These are phyloP conservation scores for Globisporangium yorkense DNA, from an alignment of 352 stramenopile species.

Conservation along the genomic window DNA sequence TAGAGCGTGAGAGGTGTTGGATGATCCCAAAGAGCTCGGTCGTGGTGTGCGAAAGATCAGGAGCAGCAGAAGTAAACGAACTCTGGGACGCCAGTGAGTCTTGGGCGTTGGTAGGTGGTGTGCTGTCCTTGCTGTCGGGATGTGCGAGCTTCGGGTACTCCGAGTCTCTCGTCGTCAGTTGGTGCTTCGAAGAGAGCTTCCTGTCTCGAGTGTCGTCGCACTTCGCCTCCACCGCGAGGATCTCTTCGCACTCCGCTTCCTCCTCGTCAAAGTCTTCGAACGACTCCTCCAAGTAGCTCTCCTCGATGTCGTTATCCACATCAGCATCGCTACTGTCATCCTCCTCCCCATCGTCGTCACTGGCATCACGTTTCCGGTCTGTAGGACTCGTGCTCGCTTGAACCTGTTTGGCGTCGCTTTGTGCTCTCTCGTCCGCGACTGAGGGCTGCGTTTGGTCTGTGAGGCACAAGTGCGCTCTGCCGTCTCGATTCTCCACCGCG, in stretches of 20 bases:
- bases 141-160: background rate
- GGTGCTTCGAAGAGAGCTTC: background rate
- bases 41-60: slow-evolving; percentile 40
- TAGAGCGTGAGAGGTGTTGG: slow-evolving; percentile 58
- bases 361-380: slow-evolving; percentile 4
- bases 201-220: background rate
- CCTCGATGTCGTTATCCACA: slow-evolving; percentile 26
- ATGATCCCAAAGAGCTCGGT: slow-evolving; percentile 60
- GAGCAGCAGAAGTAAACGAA: background rate
- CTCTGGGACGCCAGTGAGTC: no score
- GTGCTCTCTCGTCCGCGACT: slow-evolving; percentile 4
- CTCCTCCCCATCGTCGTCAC: slow-evolving; percentile 12
- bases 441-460: slow-evolving; percentile 7
- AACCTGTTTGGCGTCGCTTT: slow-evolving; percentile 6
- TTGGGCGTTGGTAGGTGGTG: no score
- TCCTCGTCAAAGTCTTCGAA: slow-evolving; percentile 81
- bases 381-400: background rate
- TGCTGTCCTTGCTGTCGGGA: background rate
- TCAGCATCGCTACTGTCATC: background rate
- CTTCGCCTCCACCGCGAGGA: slow-evolving; percentile 4
- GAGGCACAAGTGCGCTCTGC: slow-evolving; percentile 25
- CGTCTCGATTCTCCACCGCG: slow-evolving; percentile 30
- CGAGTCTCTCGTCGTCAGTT: background rate
- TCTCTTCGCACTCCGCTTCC: slow-evolving; percentile 9
- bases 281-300: slow-evolving; percentile 74